phyloP scores from a whole-genome alignment of 2,329 filamentous ascomycete species.

The Xylaria multiplex region DNA sequence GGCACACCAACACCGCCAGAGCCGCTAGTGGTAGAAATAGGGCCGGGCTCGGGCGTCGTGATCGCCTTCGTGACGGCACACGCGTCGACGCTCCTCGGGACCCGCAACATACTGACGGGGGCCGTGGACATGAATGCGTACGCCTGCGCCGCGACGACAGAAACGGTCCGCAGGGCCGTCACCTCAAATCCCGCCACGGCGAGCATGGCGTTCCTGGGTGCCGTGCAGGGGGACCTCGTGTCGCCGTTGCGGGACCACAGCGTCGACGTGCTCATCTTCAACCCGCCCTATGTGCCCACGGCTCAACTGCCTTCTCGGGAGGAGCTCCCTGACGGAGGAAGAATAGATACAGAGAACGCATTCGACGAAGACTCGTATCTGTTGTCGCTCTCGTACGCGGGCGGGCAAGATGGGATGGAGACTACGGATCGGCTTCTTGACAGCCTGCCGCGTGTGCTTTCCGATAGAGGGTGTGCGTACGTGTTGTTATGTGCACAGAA shows the following conservation, averaged over 20 bases:
- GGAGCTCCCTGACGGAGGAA: constrained; percentile 33
- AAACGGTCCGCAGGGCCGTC: constrained; percentile 70
- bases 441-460: constrained; percentile 72
- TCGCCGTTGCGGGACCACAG: constrained; percentile 65
- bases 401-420: constrained; percentile 92
- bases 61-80: constrained; percentile 87
- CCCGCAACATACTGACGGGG: constrained; percentile 73
- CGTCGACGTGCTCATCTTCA: constrained; percentile 92
- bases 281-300: constrained; percentile 96
- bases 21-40: constrained; percentile 83
- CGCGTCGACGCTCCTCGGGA: constrained; percentile 75
- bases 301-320: constrained; percentile 71
- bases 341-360: constrained; percentile 34
- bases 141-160: constrained; percentile 78
- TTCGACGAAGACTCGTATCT: constrained; percentile 87
- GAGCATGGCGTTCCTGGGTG: constrained; percentile 66
- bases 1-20: constrained; percentile 51
- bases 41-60: constrained; percentile 93
- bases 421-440: constrained; percentile 83
- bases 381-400: constrained; percentile 86
- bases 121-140: constrained; percentile 87
- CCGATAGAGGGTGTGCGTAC: constrained; percentile 81
- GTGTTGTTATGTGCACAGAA: constrained; percentile 92
- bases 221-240: constrained; percentile 76
- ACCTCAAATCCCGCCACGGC: constrained; percentile 47